Evolutionary conservation across 139 green algal genomes (phyloP), one percentile per base, ranked within the genome.

Genomic region (Coccomyxa sp.): DNA sequence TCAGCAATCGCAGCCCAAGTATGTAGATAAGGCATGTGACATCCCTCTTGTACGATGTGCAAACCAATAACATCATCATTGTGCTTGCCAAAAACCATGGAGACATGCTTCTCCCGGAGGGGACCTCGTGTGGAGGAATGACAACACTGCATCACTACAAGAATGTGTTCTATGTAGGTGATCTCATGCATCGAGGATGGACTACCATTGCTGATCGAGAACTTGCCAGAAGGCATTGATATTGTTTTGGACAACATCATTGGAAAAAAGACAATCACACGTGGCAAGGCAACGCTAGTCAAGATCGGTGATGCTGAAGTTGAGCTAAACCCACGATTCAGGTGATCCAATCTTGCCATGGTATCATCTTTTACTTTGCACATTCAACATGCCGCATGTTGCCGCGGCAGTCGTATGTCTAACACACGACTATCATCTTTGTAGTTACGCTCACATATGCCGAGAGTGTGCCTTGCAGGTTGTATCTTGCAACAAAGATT

Each of bases 401-500:
- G 50, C 50, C 50, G 50, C 50, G 14, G 14, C 14, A 29, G 14
- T 64, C 50, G 14, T 18, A 64, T 64, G 14, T 64, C 50, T 29
- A 18, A 18, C 50, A 14, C 18, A 29, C 50, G 14, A 18, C 50
- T 29, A 18, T 29, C 50, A 64, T 14, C 14, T 14, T 64, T 64
- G 18, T 18, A 64, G 14, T 64, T 18, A 64, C 14, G 14, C 14
- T 70, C 18, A 29, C 8, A 33, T 14, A 44, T 55, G 34, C 31
- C 7, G 14, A 36, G 12, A 34, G 10, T 74, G 6, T 58, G 5
- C 31, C 35, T 73, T n/a, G 50, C 72, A 82, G 90, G 9, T 84
- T 97, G 33, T 97, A 93, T 85, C 78, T 95, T 35, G 90, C 96
- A 78, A 97, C 94, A 38, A 96, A 96, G 87, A 89, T 97, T 34